phyloP scores from a whole-genome alignment of 176 grass and related monocot genomes.

The Dactylis glomerata region DNA sequence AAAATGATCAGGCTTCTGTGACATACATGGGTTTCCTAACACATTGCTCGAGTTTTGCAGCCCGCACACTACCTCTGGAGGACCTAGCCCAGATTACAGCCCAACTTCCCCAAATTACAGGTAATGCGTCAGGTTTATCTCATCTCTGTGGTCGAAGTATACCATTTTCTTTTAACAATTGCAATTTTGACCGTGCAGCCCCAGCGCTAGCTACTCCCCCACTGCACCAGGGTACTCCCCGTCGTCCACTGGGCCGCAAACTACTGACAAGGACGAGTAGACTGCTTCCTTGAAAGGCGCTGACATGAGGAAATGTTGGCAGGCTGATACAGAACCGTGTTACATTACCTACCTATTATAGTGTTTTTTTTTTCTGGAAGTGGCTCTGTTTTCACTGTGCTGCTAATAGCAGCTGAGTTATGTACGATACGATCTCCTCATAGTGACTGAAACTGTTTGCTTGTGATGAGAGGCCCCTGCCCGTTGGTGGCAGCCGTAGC shows the following conservation, averaged over 20 bases:
- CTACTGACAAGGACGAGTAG: constrained; percentile 49
- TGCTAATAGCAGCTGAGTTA: constrained; percentile 14
- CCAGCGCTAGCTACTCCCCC: constrained; percentile 90
- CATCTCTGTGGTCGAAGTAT: not conserved
- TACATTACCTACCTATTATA: not conserved
- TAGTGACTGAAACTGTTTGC: not conserved
- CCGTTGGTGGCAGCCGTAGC: not conserved
- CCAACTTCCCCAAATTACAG: constrained; percentile 94
- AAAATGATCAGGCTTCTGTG: not conserved
- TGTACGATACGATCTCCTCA: not conserved
- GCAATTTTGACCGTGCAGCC: constrained; percentile 39
- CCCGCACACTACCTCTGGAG: constrained; percentile 59
- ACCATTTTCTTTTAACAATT: constrained; percentile 4
- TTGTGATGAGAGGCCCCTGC: not conserved
- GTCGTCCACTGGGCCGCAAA: constrained; percentile 57
- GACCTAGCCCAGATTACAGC: constrained; percentile 77
- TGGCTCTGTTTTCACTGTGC: not conserved
- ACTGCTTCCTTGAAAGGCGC: constrained; percentile 27
- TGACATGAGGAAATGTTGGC: not conserved
- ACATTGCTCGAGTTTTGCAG: constrained; percentile 24
- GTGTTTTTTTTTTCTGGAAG: not conserved
- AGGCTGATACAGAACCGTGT: not conserved
- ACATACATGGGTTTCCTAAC: not conserved
- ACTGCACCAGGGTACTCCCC: constrained; percentile 85
- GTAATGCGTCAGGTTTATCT: constrained; percentile 18